Evolutionary conservation across 257 asterid genomes (phyloP).

Genomic region (Nicotiana sylvestris): DNA sequence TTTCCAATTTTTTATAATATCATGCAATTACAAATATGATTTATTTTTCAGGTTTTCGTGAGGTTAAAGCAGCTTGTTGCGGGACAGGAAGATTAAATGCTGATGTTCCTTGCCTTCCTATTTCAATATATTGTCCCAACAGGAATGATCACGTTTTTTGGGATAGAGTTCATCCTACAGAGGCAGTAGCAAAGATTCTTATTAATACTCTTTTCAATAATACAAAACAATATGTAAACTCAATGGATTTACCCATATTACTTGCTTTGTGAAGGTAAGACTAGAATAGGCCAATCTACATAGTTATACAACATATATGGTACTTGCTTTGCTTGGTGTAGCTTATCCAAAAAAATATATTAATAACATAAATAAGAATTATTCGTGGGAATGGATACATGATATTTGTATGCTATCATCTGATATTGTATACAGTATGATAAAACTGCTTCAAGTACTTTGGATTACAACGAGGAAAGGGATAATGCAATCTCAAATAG

Average conservation of each 20-base stretch:
- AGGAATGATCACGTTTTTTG: constrained; percentile 61
- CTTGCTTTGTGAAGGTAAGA: constrained; percentile 13
- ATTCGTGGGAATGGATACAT: no score
- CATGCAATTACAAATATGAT: neutral
- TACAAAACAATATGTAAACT: constrained; percentile 30
- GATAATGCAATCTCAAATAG: no score
- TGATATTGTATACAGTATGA: no score
- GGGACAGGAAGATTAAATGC: constrained; percentile 69
- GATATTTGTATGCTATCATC: no score
- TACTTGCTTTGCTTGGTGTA: neutral
- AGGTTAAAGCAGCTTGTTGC: constrained; percentile 68
- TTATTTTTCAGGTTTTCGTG: constrained; percentile 41
- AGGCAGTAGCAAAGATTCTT: constrained; percentile 40
- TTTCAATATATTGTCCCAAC: constrained; percentile 44
- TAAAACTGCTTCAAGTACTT: no score
- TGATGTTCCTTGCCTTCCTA: constrained; percentile 58
- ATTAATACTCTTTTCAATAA: constrained; percentile 30
- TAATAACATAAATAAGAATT: neutral
- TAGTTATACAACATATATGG: neutral
- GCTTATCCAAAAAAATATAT: neutral
- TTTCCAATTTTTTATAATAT: no score
- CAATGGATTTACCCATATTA: constrained; percentile 45
- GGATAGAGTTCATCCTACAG: constrained; percentile 81
- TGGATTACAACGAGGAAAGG: no score
- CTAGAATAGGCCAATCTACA: neutral